Percentiles rank a stretch among this genome's conserved stretches.
These are phyloP conservation scores for Syzygium grande DNA, from an alignment of 345 rosid species.

Conservation along the genomic window DNA sequence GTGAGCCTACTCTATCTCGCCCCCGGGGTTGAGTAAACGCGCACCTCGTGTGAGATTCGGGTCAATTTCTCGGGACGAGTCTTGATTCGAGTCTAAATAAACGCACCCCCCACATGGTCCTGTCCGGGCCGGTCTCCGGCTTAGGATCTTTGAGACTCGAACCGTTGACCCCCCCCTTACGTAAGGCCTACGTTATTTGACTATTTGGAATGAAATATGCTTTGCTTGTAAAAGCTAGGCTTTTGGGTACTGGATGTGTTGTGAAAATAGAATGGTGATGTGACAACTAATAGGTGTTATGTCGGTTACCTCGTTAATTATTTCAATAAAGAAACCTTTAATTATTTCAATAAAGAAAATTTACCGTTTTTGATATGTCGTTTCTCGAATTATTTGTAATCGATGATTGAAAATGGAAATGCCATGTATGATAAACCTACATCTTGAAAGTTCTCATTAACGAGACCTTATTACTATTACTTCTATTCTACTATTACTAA, in stretches of 20 bases:
- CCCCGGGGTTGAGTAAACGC: not conserved
- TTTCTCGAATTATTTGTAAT: not conserved
- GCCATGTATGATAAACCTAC: not conserved
- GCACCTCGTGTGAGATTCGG: not conserved
- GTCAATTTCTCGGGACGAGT: not conserved
- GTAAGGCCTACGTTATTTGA: no score
- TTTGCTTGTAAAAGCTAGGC: not conserved
- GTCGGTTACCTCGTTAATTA: not conserved
- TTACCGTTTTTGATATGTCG: no score
- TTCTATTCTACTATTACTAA: no score
- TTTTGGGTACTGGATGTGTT: not conserved
- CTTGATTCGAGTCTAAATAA: not conserved
- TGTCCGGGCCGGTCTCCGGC: not conserved
- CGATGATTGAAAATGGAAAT: not conserved
- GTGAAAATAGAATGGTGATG: not conserved
- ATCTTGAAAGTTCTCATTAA: not conserved
- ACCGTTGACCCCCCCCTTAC: fast-evolving
- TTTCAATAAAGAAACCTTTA: no score
- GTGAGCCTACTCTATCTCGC: not conserved
- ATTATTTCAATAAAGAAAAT: no score
- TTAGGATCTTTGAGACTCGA: no score
- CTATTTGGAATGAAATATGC: not conserved
- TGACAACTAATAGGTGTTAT: not conserved
- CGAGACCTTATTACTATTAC: not conserved
- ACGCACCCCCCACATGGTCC: not conserved